A percentile compares a stretch with the other conserved stretches of the same genome.
Evolutionary conservation across 257 asterid genomes (phyloP).

Genomic region (Gentiana straminea): DNA sequence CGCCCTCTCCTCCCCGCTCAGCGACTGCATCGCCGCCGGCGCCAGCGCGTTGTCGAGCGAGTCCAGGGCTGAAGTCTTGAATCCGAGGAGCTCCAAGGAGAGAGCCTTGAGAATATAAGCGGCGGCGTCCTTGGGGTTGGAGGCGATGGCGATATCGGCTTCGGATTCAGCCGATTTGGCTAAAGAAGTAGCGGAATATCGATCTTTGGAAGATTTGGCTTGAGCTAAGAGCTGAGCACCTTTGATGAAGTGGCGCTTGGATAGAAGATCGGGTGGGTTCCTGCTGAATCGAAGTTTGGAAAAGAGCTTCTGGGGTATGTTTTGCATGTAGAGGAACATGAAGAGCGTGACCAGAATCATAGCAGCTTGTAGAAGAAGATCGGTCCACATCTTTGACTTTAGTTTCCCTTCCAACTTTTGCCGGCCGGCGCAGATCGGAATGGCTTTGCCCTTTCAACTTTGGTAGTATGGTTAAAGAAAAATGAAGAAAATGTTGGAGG

Average conservation of each 20-base stretch:
- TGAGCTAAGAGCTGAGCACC: constrained; percentile 63
- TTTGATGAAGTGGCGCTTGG: constrained; percentile 63
- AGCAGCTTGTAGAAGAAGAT: constrained; percentile 42
- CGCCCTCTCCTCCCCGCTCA: constrained; percentile 40
- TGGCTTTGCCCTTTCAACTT: too few relatives aligned
- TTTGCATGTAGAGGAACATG: constrained; percentile 35
- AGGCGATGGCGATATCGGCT: constrained; percentile 50
- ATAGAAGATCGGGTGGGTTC: constrained; percentile 27
- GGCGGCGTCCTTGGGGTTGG: constrained; percentile 58
- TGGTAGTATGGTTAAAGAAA: too few relatives aligned
- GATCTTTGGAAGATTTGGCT: constrained; percentile 29
- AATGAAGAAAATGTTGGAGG: too few relatives aligned
- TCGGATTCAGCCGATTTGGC: constrained; percentile 40
- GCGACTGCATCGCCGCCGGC: constrained; percentile 34
- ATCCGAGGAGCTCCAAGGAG: constrained; percentile 54
- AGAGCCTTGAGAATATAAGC: constrained; percentile 59
- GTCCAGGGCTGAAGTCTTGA: constrained; percentile 50
- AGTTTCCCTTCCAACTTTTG: not conserved
- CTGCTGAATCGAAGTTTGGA: constrained; percentile 37
- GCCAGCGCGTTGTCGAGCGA: constrained; percentile 60
- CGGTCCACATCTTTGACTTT: constrained; percentile 30
- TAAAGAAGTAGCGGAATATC: constrained; percentile 11
- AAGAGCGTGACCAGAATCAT: constrained; percentile 14
- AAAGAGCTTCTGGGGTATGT: constrained; percentile 45
- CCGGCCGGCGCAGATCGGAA: too few relatives aligned